Base-by-base conservation (phyloP, 805 yeast genomes). In the Sungouiozyma ichnusensis region DNA sequence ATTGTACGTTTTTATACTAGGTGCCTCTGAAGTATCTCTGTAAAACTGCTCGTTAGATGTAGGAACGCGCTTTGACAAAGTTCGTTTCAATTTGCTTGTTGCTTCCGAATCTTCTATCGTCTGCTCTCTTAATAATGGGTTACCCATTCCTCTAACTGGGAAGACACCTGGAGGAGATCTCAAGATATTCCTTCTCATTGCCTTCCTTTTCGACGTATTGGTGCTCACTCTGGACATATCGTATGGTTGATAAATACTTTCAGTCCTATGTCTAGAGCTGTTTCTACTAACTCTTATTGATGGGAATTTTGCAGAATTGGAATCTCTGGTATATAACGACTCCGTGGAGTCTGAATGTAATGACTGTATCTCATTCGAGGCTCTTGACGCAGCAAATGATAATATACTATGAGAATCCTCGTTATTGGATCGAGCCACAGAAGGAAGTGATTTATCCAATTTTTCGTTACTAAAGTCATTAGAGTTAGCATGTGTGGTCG, bases 71-170 rank as follows among this genome's bases (percentile, higher is more conserved):
- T 15, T 2, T 5, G 36, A 16, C 24, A 33, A 8, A 24, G 37
- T 15, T 31, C 29, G 36, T 32, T 20, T 24, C 17, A 35, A 20
- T 18, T 35, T 17, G 16, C 19, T 7, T 52, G 24, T 36, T 20
- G 16, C 40, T 20, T 41, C 45, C 17, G 67, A 49, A 20, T 66
- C 64, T 3, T 85, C 85, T 41, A 82, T 77, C 0, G 79, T 66
- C 36, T 63, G 63, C 50, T 82, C 88, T 41, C 72, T 64, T 20
- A 59, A 62, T 35, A 74, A 57, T 2, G 90, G 82, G 9, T 66
- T 68, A 1, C 85, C 87, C 90, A 83, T 81, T 1, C 85, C 90
- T 50, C 68, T 68, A 2, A 83, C 88, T 0, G 94, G 92, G 62
- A 82, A 83, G 1, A 82, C 87, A 46, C 85, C 85, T 19, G 74